phyloP scores from a whole-genome alignment of 2,329 filamentous ascomycete species.

The Aureobasidium vineae region DNA sequence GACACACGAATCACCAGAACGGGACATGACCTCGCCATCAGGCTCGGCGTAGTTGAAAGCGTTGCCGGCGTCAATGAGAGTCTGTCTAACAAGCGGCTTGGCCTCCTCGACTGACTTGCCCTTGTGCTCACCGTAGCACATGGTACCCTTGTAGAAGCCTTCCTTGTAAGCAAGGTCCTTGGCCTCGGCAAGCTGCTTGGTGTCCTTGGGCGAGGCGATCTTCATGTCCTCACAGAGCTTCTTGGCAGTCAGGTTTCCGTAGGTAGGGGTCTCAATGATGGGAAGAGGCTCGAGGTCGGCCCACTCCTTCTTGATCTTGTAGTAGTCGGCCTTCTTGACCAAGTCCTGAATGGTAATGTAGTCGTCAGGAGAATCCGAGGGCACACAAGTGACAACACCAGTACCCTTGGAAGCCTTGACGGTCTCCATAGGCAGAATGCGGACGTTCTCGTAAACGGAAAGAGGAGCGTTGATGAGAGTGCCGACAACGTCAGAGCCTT shows the following conservation, averaged over 20 bases:
- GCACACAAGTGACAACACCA: slow-evolving; percentile 92
- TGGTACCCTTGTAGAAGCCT: slow-evolving; percentile 91
- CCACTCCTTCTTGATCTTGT: slow-evolving; percentile 96
- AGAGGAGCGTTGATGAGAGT: slow-evolving; percentile 88
- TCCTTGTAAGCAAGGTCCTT: slow-evolving; percentile 98
- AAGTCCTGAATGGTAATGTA: slow-evolving; percentile 86
- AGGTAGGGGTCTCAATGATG: slow-evolving; percentile 84
- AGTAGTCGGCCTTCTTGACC: slow-evolving; percentile 92
- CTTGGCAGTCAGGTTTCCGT: slow-evolving; percentile 80
- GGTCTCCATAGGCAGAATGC: slow-evolving; percentile 92
- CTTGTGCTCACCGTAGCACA: slow-evolving; percentile 84
- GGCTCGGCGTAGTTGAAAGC: slow-evolving; percentile 95
- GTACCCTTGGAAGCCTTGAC: slow-evolving; percentile 93
- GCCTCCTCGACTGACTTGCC: slow-evolving; percentile 82
- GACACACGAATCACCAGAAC: slow-evolving; percentile 90
- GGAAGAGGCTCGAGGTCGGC: slow-evolving; percentile 84
- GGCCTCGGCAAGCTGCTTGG: slow-evolving; percentile 83
- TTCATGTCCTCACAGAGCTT: slow-evolving; percentile 87
- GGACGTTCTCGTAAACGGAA: slow-evolving; percentile 77
- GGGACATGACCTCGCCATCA: slow-evolving; percentile 81
- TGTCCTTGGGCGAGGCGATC: slow-evolving; percentile 94
- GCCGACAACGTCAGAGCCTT: slow-evolving; percentile 78
- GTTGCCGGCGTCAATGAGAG: slow-evolving; percentile 71
- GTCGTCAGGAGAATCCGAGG: slow-evolving; percentile 94
- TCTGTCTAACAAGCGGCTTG: slow-evolving; percentile 78